These are phyloP conservation scores for Beauveria medogensis DNA, from an alignment of 2,329 filamentous ascomycete genomes.

Conservation along the genomic window DNA sequence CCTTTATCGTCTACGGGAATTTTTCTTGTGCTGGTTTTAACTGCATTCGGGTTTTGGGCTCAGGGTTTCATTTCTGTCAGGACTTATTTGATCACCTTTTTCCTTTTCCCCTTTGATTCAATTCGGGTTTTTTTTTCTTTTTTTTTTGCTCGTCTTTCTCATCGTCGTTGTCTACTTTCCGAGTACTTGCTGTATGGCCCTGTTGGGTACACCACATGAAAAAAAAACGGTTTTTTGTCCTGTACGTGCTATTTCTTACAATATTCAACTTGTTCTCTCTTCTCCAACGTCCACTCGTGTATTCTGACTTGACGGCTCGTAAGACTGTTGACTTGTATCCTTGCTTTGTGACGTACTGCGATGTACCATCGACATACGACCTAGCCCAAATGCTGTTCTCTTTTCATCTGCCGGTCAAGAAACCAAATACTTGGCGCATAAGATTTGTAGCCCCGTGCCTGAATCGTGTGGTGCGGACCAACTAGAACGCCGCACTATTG, in stretches of 20 bases:
- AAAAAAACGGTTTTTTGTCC: conserved; percentile 13
- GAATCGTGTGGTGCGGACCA: no score
- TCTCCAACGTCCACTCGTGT: not conserved
- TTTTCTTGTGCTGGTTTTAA: not conserved
- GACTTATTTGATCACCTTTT: conserved; percentile 12
- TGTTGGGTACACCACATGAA: not conserved
- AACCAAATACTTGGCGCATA: no score
- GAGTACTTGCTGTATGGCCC: conserved; percentile 12
- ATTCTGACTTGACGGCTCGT: no score
- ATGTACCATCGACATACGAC: no score
- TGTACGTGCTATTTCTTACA: conserved; percentile 8
- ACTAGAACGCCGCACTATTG: no score
- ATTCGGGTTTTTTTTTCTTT: no score
- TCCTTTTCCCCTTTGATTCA: not conserved
- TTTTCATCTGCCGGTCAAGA: no score
- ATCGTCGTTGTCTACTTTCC: conserved; percentile 10
- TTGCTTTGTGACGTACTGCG: no score
- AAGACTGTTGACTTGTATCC: no score
- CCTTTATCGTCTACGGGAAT: no score
- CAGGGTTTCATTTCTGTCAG: conserved; percentile 4
- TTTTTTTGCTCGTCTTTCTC: not conserved
- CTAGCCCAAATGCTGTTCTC: no score
- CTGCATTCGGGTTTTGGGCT: conserved; percentile 7
- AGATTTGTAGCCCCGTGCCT: no score
- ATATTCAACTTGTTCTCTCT: not conserved